Evolutionary conservation across 2,329 filamentous ascomycete genomes (phyloP), one percentile per base, ranked within the genome.

Genomic region (Colletotrichum incanum): DNA sequence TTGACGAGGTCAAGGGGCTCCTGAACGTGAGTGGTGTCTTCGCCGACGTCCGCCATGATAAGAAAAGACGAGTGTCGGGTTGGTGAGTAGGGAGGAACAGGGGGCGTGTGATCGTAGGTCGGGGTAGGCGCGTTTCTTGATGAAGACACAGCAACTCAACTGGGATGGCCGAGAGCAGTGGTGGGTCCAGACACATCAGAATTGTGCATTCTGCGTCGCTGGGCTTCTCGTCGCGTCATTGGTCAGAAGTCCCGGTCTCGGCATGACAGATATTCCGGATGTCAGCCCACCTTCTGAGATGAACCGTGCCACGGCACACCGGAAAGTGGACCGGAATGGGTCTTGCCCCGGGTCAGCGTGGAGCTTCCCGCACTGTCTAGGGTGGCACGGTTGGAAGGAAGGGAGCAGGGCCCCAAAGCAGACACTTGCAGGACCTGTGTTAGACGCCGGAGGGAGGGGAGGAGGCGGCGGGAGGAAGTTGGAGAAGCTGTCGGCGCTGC

Each of bases 1-100:
- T 95, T 94, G 77, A 99, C 96, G 52, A 99, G 91, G 83, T 98
- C 96, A 79, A 99, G 93, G 67, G 97, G 96, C 86, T 99, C 96
- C 65, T 95, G 92, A 69, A 95, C 93, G 69, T 93, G 89, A 76
- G 88, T 87, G 71, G 90, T 87, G 76, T 92, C 91, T 80, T 95
- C 93, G 80, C 93, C 94, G 75, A 87, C 89, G 83, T 98, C 95
- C 77, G 95, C 93, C 95, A 98, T 98, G 73, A 75, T 84, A 75
- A 75, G 56, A 47, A 14, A 31, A 18, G 56, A 26, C 47, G 56
- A 47, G 34, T 34, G 34, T 64, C 49, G 43, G 12, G 41, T 67
- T 63, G 55, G 28, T 56, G 49, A 56, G 12, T 41, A 41, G 41
- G 26, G 52, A 41, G 20, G 54, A 43, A 23, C 47, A 16, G 28